Evolutionary conservation across 306 rosid species (phyloP).

Genomic region (Mimosa pudica): DNA sequence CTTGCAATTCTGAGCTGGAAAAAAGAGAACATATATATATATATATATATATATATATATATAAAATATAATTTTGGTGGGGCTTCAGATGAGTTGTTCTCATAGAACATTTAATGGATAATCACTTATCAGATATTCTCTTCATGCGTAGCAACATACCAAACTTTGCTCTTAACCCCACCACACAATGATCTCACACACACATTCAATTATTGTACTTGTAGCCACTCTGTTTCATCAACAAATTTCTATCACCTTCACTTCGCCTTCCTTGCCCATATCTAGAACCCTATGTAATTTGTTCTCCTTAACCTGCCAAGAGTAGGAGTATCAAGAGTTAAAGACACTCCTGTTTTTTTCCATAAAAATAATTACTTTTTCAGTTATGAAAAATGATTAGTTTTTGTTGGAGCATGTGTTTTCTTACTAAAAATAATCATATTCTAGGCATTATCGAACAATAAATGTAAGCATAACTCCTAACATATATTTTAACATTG

Average conservation of each 20-base stretch:
- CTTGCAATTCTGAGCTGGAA: slow-evolving; percentile 41
- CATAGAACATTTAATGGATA: neutral
- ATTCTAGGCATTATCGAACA: no score
- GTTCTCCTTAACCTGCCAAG: no score
- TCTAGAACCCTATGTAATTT: no score
- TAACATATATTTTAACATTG: no score
- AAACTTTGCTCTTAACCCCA: slow-evolving; percentile 15
- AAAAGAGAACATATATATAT: neutral
- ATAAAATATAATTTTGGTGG: slow-evolving; percentile 31
- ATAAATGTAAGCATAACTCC: no score
- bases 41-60: neutral
- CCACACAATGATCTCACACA: neutral
- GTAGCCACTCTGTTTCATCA: slow-evolving; percentile 10
- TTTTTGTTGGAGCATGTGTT: no score
- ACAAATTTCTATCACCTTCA: neutral
- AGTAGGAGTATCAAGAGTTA: no score
- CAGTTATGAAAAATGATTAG: no score
- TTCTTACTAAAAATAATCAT: no score
- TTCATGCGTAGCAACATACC: slow-evolving; percentile 32
- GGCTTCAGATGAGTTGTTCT: slow-evolving; percentile 39
- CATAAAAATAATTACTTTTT: no score
- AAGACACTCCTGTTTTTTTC: no score
- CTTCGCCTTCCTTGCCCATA: no score
- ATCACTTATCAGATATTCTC: slow-evolving; percentile 11
- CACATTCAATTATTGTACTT: neutral